Evolutionary conservation across 495 filamentous ascomycete species (phyloP), one percentile per base, ranked within the genome.

Genomic region (Astrocystis sublimbata): DNA sequence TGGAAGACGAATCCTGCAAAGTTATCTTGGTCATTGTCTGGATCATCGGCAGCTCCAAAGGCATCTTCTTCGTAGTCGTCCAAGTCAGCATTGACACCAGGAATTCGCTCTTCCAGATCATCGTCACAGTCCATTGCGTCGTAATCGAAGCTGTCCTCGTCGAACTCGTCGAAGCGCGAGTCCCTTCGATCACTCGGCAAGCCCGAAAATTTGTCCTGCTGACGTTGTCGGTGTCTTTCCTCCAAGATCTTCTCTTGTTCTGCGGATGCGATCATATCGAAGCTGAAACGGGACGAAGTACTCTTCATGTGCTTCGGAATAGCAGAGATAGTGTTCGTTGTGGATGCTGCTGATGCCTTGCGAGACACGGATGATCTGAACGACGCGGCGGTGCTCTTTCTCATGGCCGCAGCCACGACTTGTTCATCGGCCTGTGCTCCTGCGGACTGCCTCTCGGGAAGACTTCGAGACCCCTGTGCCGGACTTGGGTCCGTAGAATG

Each of bases 281-380:
- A 97, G 69, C 92, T 96, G 66, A 97, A 96, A 9, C 92, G 80
- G 2, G 91, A 96, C 0, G 92, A 89, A 55, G 88, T 93, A 71
- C 91, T 93, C 65, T 89, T 92, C 71, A 92, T 87, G 72, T 93
- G 91, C 65, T 80, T 89, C 0, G 90, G 89, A 17, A 83, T 41
- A 0, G 85, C 83, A 3, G 83, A 82, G 5, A 83, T 69, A 15
- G 76, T 72, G 45, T 73, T 73, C 24, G 78, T 71, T 5, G 72
- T 63, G 58, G 80, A 76, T 50, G 76, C 63, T 57, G 70, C 55
- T 61, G 83, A 73, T 57, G 77, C 56, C 15, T 55, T 76, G 66
- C 67, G 72, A 66, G 73, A 79, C 52, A 75, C 69, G 23, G 69
- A 70, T 9, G 63, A 58, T 2, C 67, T 67, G 10, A 76, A 69